Evolutionary conservation across 805 yeast species (phyloP).

Genomic region (Candida sphagnicola): DNA sequence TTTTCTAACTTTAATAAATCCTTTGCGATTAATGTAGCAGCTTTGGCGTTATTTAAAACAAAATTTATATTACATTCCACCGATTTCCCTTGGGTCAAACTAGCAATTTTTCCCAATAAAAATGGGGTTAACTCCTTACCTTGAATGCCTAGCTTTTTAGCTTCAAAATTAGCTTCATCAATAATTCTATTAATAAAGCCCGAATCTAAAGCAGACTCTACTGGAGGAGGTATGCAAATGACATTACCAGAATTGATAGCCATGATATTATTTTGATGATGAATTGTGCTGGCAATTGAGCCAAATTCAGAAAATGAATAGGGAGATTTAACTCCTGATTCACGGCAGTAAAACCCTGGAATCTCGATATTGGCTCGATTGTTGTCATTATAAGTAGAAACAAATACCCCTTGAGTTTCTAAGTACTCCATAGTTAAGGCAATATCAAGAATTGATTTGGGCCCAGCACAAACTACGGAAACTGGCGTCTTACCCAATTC

Average conservation of each 20-base stretch:
- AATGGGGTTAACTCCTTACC: conserved; percentile 85
- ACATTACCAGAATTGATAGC: conserved; percentile 62
- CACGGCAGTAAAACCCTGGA: conserved; percentile 81
- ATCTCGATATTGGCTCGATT: conserved; percentile 28
- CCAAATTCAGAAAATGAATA: conserved; percentile 49
- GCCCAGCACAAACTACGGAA: conserved; percentile 90
- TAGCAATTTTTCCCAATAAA: conserved; percentile 59
- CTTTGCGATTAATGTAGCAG: conserved; percentile 65
- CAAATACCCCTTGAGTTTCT: conserved; percentile 90
- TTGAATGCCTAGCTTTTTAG: conserved; percentile 44
- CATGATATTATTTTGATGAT: conserved; percentile 42
- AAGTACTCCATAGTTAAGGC: conserved; percentile 77
- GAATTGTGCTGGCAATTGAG: conserved; percentile 62
- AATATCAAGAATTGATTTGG: conserved; percentile 80
- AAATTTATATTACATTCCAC: conserved; percentile 69
- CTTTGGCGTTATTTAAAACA: conserved; percentile 69
- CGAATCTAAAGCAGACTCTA: conserved; percentile 52
- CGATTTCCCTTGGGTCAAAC: conserved; percentile 65
- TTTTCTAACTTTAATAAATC: conserved; percentile 39
- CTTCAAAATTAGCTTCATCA: conserved; percentile 53
- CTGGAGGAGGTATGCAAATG: conserved; percentile 82
- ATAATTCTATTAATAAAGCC: conserved; percentile 53
- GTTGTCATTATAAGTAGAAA: conserved; percentile 57
- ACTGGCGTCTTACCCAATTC: conserved; percentile 81
- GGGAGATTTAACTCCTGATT: conserved; percentile 72